Percentiles rank a stretch among this genome's conserved stretches.
Conservation (phyloP, 2,329 filamentous ascomycete genomes). For the Pestalotiopsis sp. region DNA sequence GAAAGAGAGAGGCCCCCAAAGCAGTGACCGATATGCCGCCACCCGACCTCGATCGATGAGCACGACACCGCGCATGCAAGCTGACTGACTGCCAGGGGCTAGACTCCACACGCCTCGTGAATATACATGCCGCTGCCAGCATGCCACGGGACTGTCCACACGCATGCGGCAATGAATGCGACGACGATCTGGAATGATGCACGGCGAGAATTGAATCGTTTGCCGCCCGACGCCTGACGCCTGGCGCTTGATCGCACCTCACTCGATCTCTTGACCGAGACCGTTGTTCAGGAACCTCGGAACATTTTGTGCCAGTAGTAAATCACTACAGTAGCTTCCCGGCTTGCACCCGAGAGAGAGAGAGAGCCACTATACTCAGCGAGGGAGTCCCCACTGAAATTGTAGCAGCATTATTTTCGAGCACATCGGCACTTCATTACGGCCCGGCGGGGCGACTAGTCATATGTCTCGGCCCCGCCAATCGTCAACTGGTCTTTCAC, state of each 20-base stretch:
- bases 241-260: not conserved
- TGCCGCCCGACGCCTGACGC: not conserved
- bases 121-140: not conserved
- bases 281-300: not conserved
- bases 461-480: not conserved
- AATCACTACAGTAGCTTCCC: not conserved
- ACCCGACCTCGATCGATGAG: not conserved
- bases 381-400: not conserved
- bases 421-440: not conserved
- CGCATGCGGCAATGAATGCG: not conserved
- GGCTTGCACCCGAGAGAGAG: not conserved
- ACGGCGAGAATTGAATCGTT: not conserved
- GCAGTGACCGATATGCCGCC: not conserved
- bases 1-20: not conserved
- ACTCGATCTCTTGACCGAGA: not conserved
- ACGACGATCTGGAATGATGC: not conserved
- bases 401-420: not conserved
- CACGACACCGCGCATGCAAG: not conserved
- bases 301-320: not conserved
- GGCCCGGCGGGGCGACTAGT: not conserved
- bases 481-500: not conserved
- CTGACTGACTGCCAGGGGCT: not conserved
- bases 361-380: not conserved
- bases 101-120: not conserved
- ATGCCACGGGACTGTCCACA: not conserved